Base-by-base conservation (phyloP, 2,329 filamentous ascomycete genomes). In the Alternaria arbusti region DNA sequence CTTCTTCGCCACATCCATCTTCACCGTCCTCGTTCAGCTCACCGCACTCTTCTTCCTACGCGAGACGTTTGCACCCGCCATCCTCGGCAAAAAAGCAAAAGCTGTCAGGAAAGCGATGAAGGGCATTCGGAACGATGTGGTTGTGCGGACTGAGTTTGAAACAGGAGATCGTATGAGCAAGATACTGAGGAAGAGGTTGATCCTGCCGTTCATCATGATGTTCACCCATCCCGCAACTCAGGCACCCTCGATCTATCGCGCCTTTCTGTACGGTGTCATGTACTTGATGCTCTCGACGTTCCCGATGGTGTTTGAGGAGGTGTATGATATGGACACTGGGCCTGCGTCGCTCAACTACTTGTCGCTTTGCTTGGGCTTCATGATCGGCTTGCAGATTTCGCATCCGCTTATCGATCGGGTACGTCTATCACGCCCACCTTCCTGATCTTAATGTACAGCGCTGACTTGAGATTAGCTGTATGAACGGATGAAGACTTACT, bases 1-100 rank as follows among this genome's bases (percentile, higher is more conserved):
- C 13, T 93, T 92, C 80, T 91, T 86, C 80, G 83, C 87, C 0
- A 90, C 88, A 1, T 88, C 88, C 2, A 88, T 91, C 61, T 82
- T 82, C 13, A 87, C 88, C 63, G 88, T 84, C 4, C 64, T 86
- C 17, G 85, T 92, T 54, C 89, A 91, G 72, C 55, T 86, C 20
- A 79, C 85, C 0, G 89, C 89, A 6, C 78, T 91, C 45, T 85
- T 89, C 72, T 85, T 89, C 67, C 82, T 88, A 64, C 70, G 72
- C 22, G 84, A 86, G 67, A 85, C 83, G 0, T 86, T 84, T 67
- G 81, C 80, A 1, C 82, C 83, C 0, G 69, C 80, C 3, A 78
- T 87, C 5, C 71, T 87, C 9, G 78, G 80, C 23, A 75, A 79
- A 20, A 85, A 84, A 63, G 80, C 84, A 4, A 74, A 78, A n/a